phyloP scores from a whole-genome alignment of 306 rosid species.

The Arachis stenosperma region DNA sequence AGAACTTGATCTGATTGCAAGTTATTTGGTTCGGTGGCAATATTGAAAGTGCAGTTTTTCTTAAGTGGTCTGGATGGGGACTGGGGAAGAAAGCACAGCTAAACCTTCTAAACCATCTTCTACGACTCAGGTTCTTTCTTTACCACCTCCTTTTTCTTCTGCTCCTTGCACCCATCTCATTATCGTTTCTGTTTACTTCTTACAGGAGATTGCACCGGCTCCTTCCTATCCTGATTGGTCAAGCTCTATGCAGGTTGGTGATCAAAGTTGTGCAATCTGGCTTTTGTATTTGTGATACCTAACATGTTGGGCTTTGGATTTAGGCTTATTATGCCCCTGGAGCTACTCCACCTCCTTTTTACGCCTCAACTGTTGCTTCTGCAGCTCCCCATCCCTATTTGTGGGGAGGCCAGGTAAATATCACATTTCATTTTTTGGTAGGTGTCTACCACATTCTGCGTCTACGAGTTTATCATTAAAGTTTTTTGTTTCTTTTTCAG shows the following conservation, averaged over 20 bases:
- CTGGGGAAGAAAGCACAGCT: constrained; percentile 87
- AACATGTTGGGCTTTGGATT: constrained; percentile 36
- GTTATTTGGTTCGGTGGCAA: constrained; percentile 24
- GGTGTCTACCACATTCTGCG: background rate
- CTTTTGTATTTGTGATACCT: constrained; percentile 39
- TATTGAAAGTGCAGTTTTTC: constrained; percentile 29
- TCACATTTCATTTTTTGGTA: constrained; percentile 23
- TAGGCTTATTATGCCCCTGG: constrained; percentile 97
- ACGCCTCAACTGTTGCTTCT: constrained; percentile 85
- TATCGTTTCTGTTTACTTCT: constrained; percentile 25
- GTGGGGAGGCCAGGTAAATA: constrained; percentile 93
- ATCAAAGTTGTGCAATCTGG: constrained; percentile 20
- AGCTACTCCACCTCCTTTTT: constrained; percentile 88
- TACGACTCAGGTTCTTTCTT: constrained; percentile 63
- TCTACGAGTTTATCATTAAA: constrained; percentile 7
- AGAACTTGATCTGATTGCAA: constrained; percentile 31
- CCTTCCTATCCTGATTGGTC: constrained; percentile 97
- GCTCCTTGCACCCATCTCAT: background rate
- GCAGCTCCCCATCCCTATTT: constrained; percentile 90
- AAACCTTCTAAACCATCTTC: constrained; percentile 72
- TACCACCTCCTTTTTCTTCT: background rate
- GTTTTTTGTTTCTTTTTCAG: constrained; percentile 55
- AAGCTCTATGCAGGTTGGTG: constrained; percentile 83
- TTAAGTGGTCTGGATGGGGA: constrained; percentile 66
- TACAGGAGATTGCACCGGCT: constrained; percentile 67